Conservation (phyloP, 257 asterid species). For the Nicotiana otophora region DNA sequence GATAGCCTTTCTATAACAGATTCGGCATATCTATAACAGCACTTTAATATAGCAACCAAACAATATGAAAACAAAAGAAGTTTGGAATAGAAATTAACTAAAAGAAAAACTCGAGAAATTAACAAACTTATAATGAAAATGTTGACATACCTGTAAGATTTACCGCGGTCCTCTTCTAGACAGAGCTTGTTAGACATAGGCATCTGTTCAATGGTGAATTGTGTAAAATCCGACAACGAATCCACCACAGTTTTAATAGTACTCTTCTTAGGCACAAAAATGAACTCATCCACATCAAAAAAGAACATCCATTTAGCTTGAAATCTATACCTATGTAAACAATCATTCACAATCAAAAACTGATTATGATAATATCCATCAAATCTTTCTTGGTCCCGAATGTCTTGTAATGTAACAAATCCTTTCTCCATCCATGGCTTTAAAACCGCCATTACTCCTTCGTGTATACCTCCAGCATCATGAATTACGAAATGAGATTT, state of each 20-base stretch:
- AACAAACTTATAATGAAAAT: neutral
- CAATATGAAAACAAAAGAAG: no score
- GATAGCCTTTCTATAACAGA: no score
- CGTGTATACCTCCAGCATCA: constrained; percentile 85
- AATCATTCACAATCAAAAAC: constrained; percentile 69
- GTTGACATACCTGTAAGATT: constrained; percentile 41
- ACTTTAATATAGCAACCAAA: no score
- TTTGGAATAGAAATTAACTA: no score
- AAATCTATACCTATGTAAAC: constrained; percentile 59
- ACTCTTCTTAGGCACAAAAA: constrained; percentile 58
- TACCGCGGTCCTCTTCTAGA: constrained; percentile 47
- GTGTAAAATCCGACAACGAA: constrained; percentile 51
- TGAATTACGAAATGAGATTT: constrained; percentile 76
- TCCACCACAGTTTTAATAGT: constrained; percentile 44
- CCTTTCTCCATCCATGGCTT: constrained; percentile 83
- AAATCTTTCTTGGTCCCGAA: constrained; percentile 67
- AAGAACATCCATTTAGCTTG: constrained; percentile 71
- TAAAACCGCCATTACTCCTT: constrained; percentile 51
- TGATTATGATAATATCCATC: constrained; percentile 88
- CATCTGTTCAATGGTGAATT: constrained; percentile 78
- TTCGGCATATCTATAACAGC: no score
- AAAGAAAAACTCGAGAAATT: neutral
- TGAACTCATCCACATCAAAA: constrained; percentile 80
- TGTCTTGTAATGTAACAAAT: constrained; percentile 61
- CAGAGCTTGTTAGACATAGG: constrained; percentile 74